Percentiles rank a stretch among this genome's conserved stretches.
Conservation (phyloP, 1,139 yeast genomes). For the Debaryomycetaceae sp. region DNA sequence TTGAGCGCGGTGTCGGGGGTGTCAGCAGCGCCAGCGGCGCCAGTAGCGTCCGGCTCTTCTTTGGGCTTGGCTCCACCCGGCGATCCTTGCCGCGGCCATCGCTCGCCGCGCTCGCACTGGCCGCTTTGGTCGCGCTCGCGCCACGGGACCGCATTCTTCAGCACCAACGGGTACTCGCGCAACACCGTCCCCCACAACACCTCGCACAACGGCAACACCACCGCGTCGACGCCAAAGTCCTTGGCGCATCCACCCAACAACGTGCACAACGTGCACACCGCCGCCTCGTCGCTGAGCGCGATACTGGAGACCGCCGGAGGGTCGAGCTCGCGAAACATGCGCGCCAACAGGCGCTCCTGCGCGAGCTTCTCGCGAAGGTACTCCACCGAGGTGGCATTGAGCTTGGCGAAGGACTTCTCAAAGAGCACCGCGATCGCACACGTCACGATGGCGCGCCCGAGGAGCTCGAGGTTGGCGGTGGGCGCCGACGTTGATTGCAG, state of each 20-base stretch:
- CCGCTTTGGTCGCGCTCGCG: too few relatives aligned
- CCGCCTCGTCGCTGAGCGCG: slow-evolving; percentile 40
- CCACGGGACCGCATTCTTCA: slow-evolving; percentile 37
- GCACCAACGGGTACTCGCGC: slow-evolving; percentile 60
- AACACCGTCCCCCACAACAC: slow-evolving; percentile 60
- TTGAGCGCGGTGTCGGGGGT: slow-evolving; percentile 14
- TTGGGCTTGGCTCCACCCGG: too few relatives aligned
- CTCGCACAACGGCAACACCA: slow-evolving; percentile 60
- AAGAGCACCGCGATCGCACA: slow-evolving; percentile 58
- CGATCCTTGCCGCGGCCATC: too few relatives aligned
- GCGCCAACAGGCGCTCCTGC: slow-evolving; percentile 39
- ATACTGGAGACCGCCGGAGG: slow-evolving; percentile 29
- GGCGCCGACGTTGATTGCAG: slow-evolving; percentile 41
- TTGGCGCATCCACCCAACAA: slow-evolving; percentile 67
- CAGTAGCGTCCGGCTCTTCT: not conserved
- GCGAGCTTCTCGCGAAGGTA: slow-evolving; percentile 53
- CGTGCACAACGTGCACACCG: slow-evolving; percentile 49
- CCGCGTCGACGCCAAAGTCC: slow-evolving; percentile 74
- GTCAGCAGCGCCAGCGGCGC: not conserved
- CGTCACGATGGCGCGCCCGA: slow-evolving; percentile 55
- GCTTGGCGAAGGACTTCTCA: slow-evolving; percentile 42
- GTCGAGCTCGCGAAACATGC: slow-evolving; percentile 49
- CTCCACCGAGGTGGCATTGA: slow-evolving; percentile 40
- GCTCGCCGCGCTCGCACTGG: too few relatives aligned
- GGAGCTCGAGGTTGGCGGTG: slow-evolving; percentile 44